Conservation (phyloP, 805 yeast genomes). For the Schizosaccharomyces lindneri region DNA sequence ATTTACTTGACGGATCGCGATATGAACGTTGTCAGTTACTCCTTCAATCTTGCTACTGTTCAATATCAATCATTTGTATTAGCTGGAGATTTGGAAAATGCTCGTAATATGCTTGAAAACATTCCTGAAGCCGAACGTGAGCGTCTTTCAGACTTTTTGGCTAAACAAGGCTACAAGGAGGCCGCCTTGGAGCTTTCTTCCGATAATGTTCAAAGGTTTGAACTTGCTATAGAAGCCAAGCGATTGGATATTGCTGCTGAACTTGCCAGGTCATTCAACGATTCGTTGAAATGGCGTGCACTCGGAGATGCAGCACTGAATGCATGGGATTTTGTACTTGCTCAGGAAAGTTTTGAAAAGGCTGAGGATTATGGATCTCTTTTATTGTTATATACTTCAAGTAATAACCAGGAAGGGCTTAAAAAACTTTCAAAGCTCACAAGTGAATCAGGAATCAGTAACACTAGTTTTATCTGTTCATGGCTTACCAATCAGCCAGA, state of each 20-base stretch:
- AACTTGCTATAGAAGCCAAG: conserved; percentile 57
- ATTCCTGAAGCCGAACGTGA: conserved; percentile 38
- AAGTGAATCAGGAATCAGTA: conserved; percentile 51
- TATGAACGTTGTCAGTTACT: conserved; percentile 56
- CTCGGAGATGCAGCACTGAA: conserved; percentile 69
- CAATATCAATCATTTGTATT: conserved; percentile 90
- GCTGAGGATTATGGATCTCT: conserved; percentile 67
- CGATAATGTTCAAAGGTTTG: conserved; percentile 79
- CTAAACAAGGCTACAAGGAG: conserved; percentile 68
- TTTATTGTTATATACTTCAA: conserved; percentile 56
- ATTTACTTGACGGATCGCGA: conserved; percentile 83
- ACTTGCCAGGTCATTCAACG: conserved; percentile 23
- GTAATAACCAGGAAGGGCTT: conserved; percentile 42
- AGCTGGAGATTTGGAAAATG: conserved; percentile 79
- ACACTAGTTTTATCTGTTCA: conserved; percentile 72
- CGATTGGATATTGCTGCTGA: conserved; percentile 48
- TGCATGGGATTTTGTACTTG: conserved; percentile 57
- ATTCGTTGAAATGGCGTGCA: conserved; percentile 64
- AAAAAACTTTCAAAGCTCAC: conserved; percentile 40
- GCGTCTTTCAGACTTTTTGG: conserved; percentile 75
- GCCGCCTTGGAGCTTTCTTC: conserved; percentile 64
- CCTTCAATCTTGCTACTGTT: conserved; percentile 57
- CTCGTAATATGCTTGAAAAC: conserved; percentile 32
- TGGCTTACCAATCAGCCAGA: conserved; percentile 62
- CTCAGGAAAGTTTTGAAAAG: conserved; percentile 50